phyloP scores from a whole-genome alignment of 495 filamentous ascomycete species.

The Bathelium albidoporum region DNA sequence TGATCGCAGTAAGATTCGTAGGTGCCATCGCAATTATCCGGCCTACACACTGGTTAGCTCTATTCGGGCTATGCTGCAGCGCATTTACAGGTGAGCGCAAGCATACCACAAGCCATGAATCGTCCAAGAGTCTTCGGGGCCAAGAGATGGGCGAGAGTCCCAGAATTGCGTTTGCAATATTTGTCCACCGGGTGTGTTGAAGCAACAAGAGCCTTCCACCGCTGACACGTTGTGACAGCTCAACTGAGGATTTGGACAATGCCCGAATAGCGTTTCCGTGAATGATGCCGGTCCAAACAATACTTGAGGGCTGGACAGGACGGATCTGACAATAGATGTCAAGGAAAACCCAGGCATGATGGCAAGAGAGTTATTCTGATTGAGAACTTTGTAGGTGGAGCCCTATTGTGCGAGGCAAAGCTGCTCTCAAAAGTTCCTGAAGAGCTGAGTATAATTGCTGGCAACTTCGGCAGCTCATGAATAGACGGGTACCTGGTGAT shows the following conservation, averaged over 20 bases:
- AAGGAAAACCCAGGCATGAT: background rate
- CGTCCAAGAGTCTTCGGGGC: conserved; percentile 68
- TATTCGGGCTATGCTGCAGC: background rate
- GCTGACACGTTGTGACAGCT: conserved; percentile 47
- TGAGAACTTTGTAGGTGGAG: background rate
- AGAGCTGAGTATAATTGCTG: too few species aligned
- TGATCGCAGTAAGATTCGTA: conserved; percentile 63
- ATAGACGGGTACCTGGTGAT: too few species aligned
- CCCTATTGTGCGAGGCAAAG: background rate
- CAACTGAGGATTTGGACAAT: conserved; percentile 41
- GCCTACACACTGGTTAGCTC: conserved; percentile 31
- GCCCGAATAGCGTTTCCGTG: background rate
- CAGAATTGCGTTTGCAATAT: conserved; percentile 77
- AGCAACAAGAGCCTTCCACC: conserved; percentile 53
- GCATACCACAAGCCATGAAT: conserved; percentile 65
- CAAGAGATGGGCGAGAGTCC: conserved; percentile 59
- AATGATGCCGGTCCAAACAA: background rate
- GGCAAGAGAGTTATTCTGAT: background rate
- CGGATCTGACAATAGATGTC: background rate
- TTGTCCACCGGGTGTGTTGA: conserved; percentile 64
- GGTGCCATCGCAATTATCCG: conserved; percentile 73
- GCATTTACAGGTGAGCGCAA: background rate
- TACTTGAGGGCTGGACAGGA: background rate
- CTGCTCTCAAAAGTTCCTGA: background rate
- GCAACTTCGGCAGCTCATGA: too few species aligned